Conservation (phyloP, 768 basidiomycete genomes). For the Termitomyces eurrhizus region DNA sequence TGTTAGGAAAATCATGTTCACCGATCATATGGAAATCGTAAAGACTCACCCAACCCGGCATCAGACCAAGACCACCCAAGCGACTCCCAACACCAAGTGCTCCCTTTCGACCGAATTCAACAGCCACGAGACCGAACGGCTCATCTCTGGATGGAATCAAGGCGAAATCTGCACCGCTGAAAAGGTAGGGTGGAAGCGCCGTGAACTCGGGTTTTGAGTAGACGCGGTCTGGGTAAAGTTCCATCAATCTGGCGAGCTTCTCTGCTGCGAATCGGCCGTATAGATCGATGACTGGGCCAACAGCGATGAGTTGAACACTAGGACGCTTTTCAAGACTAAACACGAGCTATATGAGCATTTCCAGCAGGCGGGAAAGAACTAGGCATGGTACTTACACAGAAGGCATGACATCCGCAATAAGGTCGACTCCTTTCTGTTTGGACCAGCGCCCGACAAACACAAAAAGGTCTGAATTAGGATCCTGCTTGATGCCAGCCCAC, state of each 20-base stretch:
- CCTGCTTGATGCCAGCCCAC: conserved; percentile 92
- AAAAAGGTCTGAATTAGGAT: conserved; percentile 85
- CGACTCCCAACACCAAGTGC: conserved; percentile 94
- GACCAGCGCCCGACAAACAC: conserved; percentile 99
- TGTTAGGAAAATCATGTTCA: not conserved
- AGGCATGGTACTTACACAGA: conserved; percentile 51
- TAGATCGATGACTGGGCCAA: conserved; percentile 93
- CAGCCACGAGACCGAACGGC: conserved; percentile 93
- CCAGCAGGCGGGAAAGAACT: not conserved
- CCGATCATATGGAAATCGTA: not conserved
- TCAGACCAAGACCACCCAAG: conserved; percentile 90
- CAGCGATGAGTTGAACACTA: conserved; percentile 80
- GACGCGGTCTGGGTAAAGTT: conserved; percentile 91
- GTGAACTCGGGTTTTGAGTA: conserved; percentile 98
- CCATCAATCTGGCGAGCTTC: conserved; percentile 90
- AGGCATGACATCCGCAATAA: conserved; percentile 96
- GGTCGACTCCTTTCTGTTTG: conserved; percentile 96
- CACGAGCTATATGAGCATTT: conserved; percentile 8
- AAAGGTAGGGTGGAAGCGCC: conserved; percentile 86
- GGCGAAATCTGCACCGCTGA: conserved; percentile 94
- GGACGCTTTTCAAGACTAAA: conserved; percentile 79
- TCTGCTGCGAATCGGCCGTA: conserved; percentile 96
- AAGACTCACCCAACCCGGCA: conserved; percentile 91
- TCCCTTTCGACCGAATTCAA: conserved; percentile 95
- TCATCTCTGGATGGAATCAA: conserved; percentile 95